These are phyloP conservation scores for Penicillium diatomitis DNA, from an alignment of 495 filamentous ascomycete species.

Conservation along the genomic window DNA sequence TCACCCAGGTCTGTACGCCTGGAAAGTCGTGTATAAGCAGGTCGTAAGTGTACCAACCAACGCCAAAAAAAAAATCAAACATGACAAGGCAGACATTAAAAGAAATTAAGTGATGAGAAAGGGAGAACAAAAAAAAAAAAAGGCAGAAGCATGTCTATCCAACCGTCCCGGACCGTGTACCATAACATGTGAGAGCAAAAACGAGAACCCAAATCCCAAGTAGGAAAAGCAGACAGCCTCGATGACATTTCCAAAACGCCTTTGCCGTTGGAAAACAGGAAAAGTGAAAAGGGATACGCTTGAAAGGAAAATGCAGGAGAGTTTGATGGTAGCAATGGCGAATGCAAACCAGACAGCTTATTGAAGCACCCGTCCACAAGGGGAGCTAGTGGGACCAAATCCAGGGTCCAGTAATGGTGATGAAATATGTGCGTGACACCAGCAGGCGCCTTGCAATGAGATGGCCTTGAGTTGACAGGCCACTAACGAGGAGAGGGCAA, in stretches of 20 bases:
- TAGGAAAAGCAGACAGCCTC: background rate
- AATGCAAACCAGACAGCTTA: too few species aligned
- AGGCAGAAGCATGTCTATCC: slow-evolving; percentile 21
- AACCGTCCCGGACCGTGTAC: slow-evolving; percentile 12
- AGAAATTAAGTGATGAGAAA: slow-evolving; percentile 1
- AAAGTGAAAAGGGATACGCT: background rate
- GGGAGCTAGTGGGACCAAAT: background rate
- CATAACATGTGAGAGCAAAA: slow-evolving; percentile 16
- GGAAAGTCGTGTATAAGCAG: slow-evolving; percentile 4
- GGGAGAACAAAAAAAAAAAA: slow-evolving; percentile 6
- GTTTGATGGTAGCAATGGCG: background rate
- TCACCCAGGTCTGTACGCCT: background rate
- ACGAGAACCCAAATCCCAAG: background rate
- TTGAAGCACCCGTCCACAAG: too few species aligned
- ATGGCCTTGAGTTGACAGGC: background rate
- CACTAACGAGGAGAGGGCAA: slow-evolving; percentile 25
- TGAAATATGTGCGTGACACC: too few species aligned
- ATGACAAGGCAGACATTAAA: slow-evolving; percentile 4
- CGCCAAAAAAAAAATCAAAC: slow-evolving; percentile 11
- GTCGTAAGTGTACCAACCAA: slow-evolving; percentile 1
- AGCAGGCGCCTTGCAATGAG: too few species aligned
- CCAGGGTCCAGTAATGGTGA: background rate
- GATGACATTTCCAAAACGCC: too few species aligned
- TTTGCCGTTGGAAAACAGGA: slow-evolving; percentile 1
- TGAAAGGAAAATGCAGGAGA: background rate